Evolutionary conservation across 768 basidiomycete species (phyloP), one percentile per base, ranked within the genome.

Genomic region (Phanerochaete sordida): DNA sequence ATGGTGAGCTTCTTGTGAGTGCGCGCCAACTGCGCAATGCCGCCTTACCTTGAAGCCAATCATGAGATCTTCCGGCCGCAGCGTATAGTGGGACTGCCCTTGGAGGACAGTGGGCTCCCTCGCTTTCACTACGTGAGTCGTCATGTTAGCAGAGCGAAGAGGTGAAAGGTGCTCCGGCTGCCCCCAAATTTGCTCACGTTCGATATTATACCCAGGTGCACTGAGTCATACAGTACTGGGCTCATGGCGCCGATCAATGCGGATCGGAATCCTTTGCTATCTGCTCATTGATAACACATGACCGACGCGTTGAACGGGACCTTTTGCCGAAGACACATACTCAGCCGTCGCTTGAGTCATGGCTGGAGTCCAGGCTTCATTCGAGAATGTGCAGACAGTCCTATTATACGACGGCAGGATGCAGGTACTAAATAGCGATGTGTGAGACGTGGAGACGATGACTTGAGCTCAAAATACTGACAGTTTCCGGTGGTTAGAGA

Each of bases 61-160:
- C 27, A 54, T 56, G 8, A 56, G 54, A 24, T 56, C 54, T 1
- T n/a, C 19, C 8, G n/a, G 26, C 3, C 27, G 24, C 16, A 61
- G 27, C 0, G 11, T n/a, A 21, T 56, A 48, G 39, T 56, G 21
- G 2, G 53, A 19, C 24, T 50, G 53, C 8, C 54, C 59, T 11
- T 19, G 46, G 24, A 55, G 53, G 15, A 61, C 46, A 24, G 59
- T 61, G 1, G 59, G 59, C 24, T 56, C 54, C 24, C 1, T 39
- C 2, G 59, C 39, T 47, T 37, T 57, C 11, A 57, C 46, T n/a
- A n/a, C 30, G 45, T 47, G 21, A 1, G 27, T 47, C 13, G 26
- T 44, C 56, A 57, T 56, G 27, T 39, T 24, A 8, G 47, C 7
- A 24, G 21, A 19, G n/a, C n/a, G n/a, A n/a, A n/a, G n/a, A n/a